Conservation (phyloP, 148 eudicot genomes). For the Cornus kousa region DNA sequence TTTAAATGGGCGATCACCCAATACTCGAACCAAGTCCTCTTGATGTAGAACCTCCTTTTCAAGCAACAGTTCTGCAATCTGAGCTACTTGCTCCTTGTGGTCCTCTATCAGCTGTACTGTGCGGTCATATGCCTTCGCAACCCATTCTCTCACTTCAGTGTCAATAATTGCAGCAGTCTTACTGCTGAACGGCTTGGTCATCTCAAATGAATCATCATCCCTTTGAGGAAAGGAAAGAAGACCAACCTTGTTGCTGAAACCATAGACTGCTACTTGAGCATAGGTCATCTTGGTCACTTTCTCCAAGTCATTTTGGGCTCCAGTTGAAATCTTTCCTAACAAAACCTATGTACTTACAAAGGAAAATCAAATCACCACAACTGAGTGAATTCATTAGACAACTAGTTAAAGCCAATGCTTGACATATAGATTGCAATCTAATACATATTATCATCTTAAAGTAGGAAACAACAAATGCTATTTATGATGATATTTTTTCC, state of each 20-base stretch:
- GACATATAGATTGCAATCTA: not conserved
- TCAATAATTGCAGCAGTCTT: slow-evolving; percentile 89
- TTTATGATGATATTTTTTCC: not conserved
- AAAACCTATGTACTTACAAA: slow-evolving; percentile 47
- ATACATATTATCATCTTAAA: not conserved
- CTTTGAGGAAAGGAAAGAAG: slow-evolving; percentile 88
- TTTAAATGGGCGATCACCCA: slow-evolving; percentile 84
- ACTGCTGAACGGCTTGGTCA: slow-evolving; percentile 89
- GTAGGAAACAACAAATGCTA: not conserved
- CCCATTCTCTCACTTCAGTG: slow-evolving; percentile 88
- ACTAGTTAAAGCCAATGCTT: not conserved
- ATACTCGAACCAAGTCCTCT: slow-evolving; percentile 68
- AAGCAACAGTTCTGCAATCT: slow-evolving; percentile 77
- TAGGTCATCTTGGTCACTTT: slow-evolving; percentile 97
- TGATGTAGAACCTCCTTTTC: slow-evolving; percentile 95
- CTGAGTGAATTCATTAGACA: not conserved
- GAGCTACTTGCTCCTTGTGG: slow-evolving; percentile 73
- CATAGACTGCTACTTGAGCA: slow-evolving; percentile 92
- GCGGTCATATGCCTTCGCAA: slow-evolving; percentile 65
- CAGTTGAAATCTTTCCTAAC: slow-evolving; percentile 88
- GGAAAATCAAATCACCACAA: not conserved
- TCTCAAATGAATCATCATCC: slow-evolving; percentile 58
- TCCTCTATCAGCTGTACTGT: slow-evolving; percentile 66
- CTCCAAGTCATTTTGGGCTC: slow-evolving; percentile 93
- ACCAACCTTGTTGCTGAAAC: slow-evolving; percentile 94